These are phyloP conservation scores for Syzygium oleosum DNA, from an alignment of 345 rosid species.

Conservation along the genomic window DNA sequence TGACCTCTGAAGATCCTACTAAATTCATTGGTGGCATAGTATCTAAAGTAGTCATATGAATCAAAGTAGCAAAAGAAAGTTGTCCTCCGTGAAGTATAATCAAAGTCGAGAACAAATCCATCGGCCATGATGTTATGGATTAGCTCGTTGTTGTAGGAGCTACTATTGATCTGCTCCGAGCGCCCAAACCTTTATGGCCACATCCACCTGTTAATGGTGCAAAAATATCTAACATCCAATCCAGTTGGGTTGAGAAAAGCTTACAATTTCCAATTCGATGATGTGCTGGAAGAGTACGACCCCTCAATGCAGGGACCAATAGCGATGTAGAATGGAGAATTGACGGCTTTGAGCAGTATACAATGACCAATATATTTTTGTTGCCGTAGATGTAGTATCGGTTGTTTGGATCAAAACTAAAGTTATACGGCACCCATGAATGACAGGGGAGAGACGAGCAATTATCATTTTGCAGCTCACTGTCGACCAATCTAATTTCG, in stretches of 20 bases:
- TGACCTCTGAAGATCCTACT: background rate
- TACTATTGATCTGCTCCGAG: background rate
- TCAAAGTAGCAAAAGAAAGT: background rate
- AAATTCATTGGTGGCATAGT: background rate
- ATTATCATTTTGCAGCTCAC: background rate
- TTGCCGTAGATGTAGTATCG: too few relatives aligned
- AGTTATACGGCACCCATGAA: background rate
- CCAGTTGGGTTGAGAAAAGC: background rate
- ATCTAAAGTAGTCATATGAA: background rate
- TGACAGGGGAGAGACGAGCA: background rate
- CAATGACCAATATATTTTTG: background rate
- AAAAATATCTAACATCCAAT: background rate
- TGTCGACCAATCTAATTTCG: background rate
- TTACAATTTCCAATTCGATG: background rate
- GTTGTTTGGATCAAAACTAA: rapidly evolving
- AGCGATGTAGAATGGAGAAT: background rate
- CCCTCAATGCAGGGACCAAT: background rate
- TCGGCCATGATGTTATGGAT: background rate
- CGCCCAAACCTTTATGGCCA: background rate
- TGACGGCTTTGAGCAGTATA: background rate
- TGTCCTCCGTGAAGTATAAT: background rate
- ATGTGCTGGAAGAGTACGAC: background rate
- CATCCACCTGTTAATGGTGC: background rate
- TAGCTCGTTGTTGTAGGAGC: background rate
- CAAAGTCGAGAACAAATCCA: background rate